These are phyloP conservation scores for Pleurotus tuoliensis DNA, from an alignment of 768 basidiomycete genomes.

Conservation along the genomic window DNA sequence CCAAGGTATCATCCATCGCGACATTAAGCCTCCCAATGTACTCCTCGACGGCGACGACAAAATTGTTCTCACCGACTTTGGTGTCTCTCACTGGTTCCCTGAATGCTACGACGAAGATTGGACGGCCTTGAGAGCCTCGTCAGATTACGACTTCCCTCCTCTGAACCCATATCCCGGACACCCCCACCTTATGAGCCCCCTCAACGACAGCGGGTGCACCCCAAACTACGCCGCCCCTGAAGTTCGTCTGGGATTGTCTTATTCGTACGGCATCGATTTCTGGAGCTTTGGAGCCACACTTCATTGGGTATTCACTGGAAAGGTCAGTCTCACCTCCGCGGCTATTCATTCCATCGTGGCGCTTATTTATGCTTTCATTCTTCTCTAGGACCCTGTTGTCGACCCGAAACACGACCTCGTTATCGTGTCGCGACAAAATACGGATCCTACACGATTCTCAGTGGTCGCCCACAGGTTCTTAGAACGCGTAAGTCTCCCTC, in stretches of 20 bases:
- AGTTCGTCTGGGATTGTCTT: neutral
- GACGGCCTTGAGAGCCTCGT: neutral
- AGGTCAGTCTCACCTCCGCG: neutral
- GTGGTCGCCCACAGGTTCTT: neutral
- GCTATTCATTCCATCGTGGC: neutral
- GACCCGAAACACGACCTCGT: neutral
- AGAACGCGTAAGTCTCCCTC: neutral
- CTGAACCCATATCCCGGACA: neutral
- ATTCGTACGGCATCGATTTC: constrained; percentile 3
- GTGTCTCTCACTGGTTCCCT: constrained; percentile 1
- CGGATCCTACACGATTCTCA: neutral
- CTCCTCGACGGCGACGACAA: constrained; percentile 41
- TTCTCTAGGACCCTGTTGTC: neutral
- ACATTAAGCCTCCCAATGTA: constrained; percentile 99
- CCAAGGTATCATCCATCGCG: constrained; percentile 84
- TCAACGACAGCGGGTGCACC: neutral
- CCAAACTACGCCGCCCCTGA: neutral
- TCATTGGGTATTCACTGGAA: neutral
- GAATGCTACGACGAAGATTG: neutral
- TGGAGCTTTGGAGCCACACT: neutral
- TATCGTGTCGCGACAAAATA: neutral
- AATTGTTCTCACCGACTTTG: constrained; percentile 8
- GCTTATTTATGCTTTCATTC: neutral
- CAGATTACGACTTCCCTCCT: neutral
- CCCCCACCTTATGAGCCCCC: neutral